Evolutionary conservation across 2,329 filamentous ascomycete species (phyloP).

Genomic region (Pestalotiopsis sp.): DNA sequence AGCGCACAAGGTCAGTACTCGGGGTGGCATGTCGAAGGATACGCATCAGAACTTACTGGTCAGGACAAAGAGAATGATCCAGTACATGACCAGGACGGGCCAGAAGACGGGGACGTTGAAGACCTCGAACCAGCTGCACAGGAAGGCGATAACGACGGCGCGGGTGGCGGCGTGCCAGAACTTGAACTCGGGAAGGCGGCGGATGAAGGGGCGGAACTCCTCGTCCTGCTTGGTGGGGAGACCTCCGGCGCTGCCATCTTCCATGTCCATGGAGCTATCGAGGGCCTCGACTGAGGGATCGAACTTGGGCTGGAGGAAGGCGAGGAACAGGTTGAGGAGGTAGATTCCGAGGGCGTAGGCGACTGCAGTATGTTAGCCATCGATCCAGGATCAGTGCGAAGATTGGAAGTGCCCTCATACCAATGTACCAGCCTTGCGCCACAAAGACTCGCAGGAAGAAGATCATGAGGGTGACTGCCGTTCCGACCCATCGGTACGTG

Average conservation of each 20-base stretch:
- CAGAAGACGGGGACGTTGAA: conserved; percentile 99
- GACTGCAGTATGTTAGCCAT: conserved; percentile 55
- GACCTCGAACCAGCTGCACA: conserved; percentile 89
- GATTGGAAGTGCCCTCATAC: conserved; percentile 50
- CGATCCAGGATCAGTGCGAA: background rate
- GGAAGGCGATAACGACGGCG: conserved; percentile 79
- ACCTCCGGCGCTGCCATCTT: conserved; percentile 80
- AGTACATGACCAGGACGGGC: conserved; percentile 98
- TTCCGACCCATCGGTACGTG: conserved; percentile 87
- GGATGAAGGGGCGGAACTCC: conserved; percentile 96
- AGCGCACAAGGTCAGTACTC: background rate
- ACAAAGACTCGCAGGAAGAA: conserved; percentile 91
- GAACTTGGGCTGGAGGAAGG: conserved; percentile 97
- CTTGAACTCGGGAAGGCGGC: conserved; percentile 97
- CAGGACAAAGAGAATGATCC: conserved; percentile 93
- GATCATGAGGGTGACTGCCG: conserved; percentile 71
- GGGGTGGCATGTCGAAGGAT: background rate
- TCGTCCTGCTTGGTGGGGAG: conserved; percentile 96
- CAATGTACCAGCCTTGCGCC: conserved; percentile 98
- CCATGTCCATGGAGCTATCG: conserved; percentile 96
- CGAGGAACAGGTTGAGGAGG: conserved; percentile 97
- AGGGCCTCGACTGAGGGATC: conserved; percentile 89
- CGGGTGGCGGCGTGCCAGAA: conserved; percentile 98
- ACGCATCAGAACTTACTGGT: conserved; percentile 73
- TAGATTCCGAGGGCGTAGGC: conserved; percentile 98